These are phyloP conservation scores for Ascochyta clinopodiicola DNA, from an alignment of 2,329 filamentous ascomycete genomes.

Conservation along the genomic window DNA sequence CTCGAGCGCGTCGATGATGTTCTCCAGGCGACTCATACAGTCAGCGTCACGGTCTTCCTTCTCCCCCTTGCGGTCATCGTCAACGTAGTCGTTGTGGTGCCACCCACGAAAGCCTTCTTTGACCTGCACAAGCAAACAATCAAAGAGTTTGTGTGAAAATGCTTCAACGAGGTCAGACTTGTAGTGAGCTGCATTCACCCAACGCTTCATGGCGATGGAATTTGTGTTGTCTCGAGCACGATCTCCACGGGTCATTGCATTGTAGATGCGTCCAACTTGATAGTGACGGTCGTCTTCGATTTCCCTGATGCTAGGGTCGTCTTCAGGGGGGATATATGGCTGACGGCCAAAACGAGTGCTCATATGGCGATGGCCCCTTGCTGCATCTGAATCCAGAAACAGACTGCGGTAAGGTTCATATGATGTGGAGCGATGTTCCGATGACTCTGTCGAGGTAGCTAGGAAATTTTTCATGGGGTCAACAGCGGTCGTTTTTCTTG, in stretches of 20 bases:
- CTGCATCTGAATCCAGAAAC: slow-evolving; percentile 29
- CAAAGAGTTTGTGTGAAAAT: slow-evolving; percentile 44
- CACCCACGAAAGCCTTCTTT: slow-evolving; percentile 44
- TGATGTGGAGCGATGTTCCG: slow-evolving; percentile 8
- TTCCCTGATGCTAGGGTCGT: slow-evolving; percentile 31
- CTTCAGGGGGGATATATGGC: slow-evolving; percentile 32
- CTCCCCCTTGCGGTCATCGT: slow-evolving; percentile 45
- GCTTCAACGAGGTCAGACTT: slow-evolving; percentile 39
- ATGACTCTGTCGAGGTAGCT: not conserved
- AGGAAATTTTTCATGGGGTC: slow-evolving; percentile 13
- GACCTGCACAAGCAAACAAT: slow-evolving; percentile 39
- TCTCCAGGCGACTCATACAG: slow-evolving; percentile 38
- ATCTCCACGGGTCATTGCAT: slow-evolving; percentile 42
- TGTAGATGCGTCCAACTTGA: slow-evolving; percentile 40
- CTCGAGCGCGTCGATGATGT: slow-evolving; percentile 39
- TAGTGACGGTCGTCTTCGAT: slow-evolving; percentile 27
- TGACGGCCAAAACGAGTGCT: slow-evolving; percentile 34
- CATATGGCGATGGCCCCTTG: slow-evolving; percentile 33
- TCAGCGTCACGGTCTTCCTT: slow-evolving; percentile 41
- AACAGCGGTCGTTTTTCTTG: slow-evolving; percentile 1
- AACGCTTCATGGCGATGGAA: slow-evolving; percentile 44
- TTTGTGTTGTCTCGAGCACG: slow-evolving; percentile 38
- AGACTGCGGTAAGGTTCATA: slow-evolving; percentile 31
- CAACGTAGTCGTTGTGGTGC: slow-evolving; percentile 45
- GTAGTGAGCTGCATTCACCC: slow-evolving; percentile 42